Base-by-base conservation (phyloP, 164 flowering plant genomes). In the Magnolia changhungtana region DNA sequence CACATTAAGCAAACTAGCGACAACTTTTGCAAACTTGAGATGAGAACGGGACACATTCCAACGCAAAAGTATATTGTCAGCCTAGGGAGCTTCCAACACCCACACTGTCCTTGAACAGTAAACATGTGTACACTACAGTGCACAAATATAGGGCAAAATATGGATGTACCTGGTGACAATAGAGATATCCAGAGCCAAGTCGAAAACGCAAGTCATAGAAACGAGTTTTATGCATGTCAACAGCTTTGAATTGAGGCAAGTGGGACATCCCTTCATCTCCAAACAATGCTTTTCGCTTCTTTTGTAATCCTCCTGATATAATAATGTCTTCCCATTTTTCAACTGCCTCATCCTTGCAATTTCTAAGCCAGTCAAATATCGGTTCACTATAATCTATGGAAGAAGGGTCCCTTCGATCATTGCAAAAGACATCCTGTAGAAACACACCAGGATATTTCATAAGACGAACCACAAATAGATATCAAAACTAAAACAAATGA, bases 181-280 rank as follows among this genome's bases (percentile, higher is more conserved):
- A 94, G 13, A 92, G 84, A 82, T 96, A 94, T 29, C 90, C 95
- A 78, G 92, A 91, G 68, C 99, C 98, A 69, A 96, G 90, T 74
- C 90, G 90, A 82, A 92, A 94, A 51, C 72, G 78, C 80, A 96
- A 78, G 83, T 94, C 99, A 83, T 89, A 89, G 76, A 96, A 94
- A 19, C 89, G 87, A 37, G 87, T 80, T 72, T 75, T 86, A 45
- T 88, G 87, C 98, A 95, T 95, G 63, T 85, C 80, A 66, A 79
- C 74, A 59, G 91, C 78, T 81, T 74, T 89, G 66, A 91, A 89
- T 7, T 37, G 76, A 65, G 98, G 99, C 85, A 92, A 76, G 18
- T 74, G 74, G 2, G 82, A 69, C 50, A 52, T 72, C 27, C 79
- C 65, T 21, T 55, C 75, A 27, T 68, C 80, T 6, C 89, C 91